Evolutionary conservation across 257 asterid species (phyloP), one percentile per base, ranked within the genome.

Genomic region (Anisodus acutangulus): DNA sequence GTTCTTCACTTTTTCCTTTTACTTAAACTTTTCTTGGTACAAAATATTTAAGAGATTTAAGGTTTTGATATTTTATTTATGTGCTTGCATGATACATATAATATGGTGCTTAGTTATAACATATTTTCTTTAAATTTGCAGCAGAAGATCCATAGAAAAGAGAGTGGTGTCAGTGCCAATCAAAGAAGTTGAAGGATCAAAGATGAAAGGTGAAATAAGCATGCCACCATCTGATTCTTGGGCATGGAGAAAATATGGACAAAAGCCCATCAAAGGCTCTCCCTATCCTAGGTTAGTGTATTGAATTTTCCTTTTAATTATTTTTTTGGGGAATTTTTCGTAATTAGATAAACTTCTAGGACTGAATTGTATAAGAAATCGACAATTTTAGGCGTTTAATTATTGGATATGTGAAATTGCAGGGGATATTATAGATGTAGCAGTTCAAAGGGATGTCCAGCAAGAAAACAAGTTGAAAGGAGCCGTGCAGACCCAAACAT

Each of bases 211-310:
- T 12, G 99, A 94, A 85, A 91, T 92, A 88, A 93, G 92, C 16
- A 84, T 97, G 86, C 99, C 99, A 11, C 99, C 98, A 82, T 92
- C 93, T 11, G 99, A 96, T 93, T 92, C 98, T 59, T 96, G 99
- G 98, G 94, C 98, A 55, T 96, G 99, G 99, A 90, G 99, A 63
- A 96, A 96, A 87, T 94, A 95, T 86, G 98, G 98, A 74, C 98
- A 95, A 80, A 95, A 95, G 85, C 98, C 98, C 79, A 94, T 95
- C 86, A 94, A 96, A 87, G 99, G 98, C 47, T 96, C 99, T 72
- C 99, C 99, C 0, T 93, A 93, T 87, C 99, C 99, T 1, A 92
- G 99, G 99, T 93, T 90, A 26, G n/a, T 80, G 47, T 0, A 4
- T 10, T 68, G 2, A 41, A 13, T 35, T 16, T 16, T 78, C 16